Base-by-base conservation (phyloP, 129 eudicot genomes). In the Scalesia atractyloides region DNA sequence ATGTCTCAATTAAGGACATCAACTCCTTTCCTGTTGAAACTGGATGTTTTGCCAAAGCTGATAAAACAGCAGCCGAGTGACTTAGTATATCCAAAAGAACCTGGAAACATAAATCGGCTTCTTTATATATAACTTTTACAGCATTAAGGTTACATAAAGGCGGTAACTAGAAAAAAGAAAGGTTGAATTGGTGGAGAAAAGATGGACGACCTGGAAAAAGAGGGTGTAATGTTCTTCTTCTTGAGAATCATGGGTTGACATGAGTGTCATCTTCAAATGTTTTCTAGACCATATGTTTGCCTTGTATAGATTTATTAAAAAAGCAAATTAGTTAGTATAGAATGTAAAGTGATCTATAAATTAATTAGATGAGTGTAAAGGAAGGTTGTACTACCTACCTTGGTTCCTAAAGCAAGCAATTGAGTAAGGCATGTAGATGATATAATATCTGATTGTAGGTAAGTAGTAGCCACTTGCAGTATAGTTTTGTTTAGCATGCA, bases 201-300 rank as follows among this genome's bases (percentile, higher is more conserved):
- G 17, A 24, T 56, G 14, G 13, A 70, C 98, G 13, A 70, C 98
- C 97, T 86, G 91, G 75, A 86, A 90, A 76, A 94, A 90, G 51
- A 87, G 56, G 65, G 43, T 53, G 30, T 48, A 68, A 78, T 94
- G 97, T 68, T 94, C 96, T 69, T 90, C 98, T 78, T 94, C 98
- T 76, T 83, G 93, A 77, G 97, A 94, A 56, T 86, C 98, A 68
- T 80, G 86, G 12, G 85, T 81, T 33, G 98, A 88, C 89, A 88
- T 84, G n/a, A 90, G 86, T 58, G 96, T 90, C 98, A 94, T 88
- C 78, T 90, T 84, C 72, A 94, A 76, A 86, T 94, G 98, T 84
- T 94, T 94, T 68, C 79, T 69, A 77, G 89, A 82, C 98, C 98
- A 94, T 64, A 75, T 63, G 69, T 85, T 82, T 73, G 96, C 98